phyloP scores from a whole-genome alignment of 2,329 filamentous ascomycete genomes.

The Hypoxylon sp. region DNA sequence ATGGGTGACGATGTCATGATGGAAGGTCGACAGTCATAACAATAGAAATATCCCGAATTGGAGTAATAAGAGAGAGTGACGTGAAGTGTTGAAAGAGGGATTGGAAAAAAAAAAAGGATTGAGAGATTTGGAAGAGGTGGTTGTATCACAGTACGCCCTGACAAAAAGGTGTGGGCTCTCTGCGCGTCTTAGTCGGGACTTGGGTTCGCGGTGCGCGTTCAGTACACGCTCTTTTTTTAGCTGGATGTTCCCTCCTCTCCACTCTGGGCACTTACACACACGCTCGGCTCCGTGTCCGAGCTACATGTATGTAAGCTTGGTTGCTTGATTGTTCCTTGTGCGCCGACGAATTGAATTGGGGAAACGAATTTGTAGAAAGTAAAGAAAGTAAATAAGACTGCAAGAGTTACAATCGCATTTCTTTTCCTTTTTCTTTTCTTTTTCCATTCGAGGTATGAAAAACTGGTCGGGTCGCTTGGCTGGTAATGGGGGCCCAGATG shows the following conservation, averaged over 20 bases:
- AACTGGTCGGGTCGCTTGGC: constrained; percentile 32
- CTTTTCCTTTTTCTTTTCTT: constrained; percentile 19
- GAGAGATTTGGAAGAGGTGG: constrained; percentile 36
- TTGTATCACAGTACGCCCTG: constrained; percentile 42
- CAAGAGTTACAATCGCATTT: constrained; percentile 9
- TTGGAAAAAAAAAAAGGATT: constrained; percentile 33
- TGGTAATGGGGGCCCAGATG: constrained; percentile 22
- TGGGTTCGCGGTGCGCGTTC: constrained; percentile 46
- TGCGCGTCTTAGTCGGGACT: constrained; percentile 44
- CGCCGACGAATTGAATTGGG: constrained; percentile 4
- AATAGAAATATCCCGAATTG: constrained; percentile 21
- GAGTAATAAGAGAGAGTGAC: constrained; percentile 25
- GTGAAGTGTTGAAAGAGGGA: constrained; percentile 43
- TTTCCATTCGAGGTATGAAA: constrained; percentile 24
- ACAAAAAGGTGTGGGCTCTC: constrained; percentile 37
- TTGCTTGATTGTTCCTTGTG: background rate
- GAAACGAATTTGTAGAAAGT: constrained; percentile 4
- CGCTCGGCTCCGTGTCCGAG: constrained; percentile 34
- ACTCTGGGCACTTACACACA: constrained; percentile 32
- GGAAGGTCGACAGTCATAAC: constrained; percentile 44
- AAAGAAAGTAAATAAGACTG: constrained; percentile 21
- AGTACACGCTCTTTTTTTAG: constrained; percentile 40
- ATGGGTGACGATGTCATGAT: constrained; percentile 49
- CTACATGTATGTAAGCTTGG: no score
- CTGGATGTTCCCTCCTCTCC: constrained; percentile 35